Conservation (phyloP, 768 basidiomycete species). For the Hebeloma cylindrosporum region DNA sequence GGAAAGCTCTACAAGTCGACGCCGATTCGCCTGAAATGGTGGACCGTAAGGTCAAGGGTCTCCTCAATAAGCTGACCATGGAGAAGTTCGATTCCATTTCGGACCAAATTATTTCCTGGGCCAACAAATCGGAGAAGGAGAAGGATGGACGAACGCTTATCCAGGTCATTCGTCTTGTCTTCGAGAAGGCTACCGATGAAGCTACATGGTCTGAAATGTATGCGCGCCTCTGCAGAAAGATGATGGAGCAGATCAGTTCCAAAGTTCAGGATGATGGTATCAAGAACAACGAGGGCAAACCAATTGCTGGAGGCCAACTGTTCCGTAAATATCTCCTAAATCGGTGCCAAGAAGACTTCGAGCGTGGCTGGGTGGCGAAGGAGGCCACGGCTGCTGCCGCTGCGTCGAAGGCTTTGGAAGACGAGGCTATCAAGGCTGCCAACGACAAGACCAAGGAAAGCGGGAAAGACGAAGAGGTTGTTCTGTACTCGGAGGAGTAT, state of each 20-base stretch:
- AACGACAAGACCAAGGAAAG: slow-evolving; percentile 51
- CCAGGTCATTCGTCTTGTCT: slow-evolving; percentile 93
- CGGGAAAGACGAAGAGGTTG: slow-evolving; percentile 61
- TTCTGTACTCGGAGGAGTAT: slow-evolving; percentile 93
- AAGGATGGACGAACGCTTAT: slow-evolving; percentile 92
- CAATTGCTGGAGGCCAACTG: slow-evolving; percentile 89
- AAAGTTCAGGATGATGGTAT: slow-evolving; percentile 90
- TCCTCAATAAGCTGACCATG: slow-evolving; percentile 96
- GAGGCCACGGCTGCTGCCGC: slow-evolving; percentile 87
- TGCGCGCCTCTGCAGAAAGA: slow-evolving; percentile 89
- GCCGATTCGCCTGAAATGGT: slow-evolving; percentile 80
- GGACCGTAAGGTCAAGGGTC: slow-evolving; percentile 87
- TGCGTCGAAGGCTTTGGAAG: slow-evolving; percentile 80
- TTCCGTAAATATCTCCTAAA: slow-evolving; percentile 98
- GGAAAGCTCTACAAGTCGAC: slow-evolving; percentile 50
- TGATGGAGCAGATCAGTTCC: slow-evolving; percentile 90
- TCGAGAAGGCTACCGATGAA: slow-evolving; percentile 97
- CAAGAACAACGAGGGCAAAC: slow-evolving; percentile 76
- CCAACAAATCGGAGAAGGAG: slow-evolving; percentile 90
- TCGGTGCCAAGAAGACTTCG: slow-evolving; percentile 97
- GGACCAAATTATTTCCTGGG: slow-evolving; percentile 92
- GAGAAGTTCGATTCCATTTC: slow-evolving; percentile 97
- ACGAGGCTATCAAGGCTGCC: slow-evolving; percentile 73
- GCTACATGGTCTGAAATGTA: slow-evolving; percentile 98
- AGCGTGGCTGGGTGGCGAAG: slow-evolving; percentile 90